phyloP scores from a whole-genome alignment of 139 green algal species.

The Diplosphaera chodatii region DNA sequence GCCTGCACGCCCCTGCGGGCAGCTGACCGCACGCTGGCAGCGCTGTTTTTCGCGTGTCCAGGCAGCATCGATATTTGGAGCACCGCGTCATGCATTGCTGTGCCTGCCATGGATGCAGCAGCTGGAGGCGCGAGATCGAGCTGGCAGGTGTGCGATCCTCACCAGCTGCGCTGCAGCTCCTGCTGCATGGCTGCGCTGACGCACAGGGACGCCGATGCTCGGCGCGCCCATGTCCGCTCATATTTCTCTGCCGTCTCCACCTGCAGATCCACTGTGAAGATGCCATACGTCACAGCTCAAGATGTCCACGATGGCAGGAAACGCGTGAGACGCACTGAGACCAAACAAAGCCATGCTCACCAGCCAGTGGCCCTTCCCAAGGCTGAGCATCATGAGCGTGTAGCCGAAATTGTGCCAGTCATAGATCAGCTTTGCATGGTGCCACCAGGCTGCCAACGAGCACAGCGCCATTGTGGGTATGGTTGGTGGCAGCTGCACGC shows the following conservation, averaged over 20 bases:
- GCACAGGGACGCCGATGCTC: constrained; percentile 59
- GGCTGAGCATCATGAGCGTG: constrained; percentile 76
- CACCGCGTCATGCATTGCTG: no score
- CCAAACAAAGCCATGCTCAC: no score
- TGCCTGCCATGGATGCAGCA: no score
- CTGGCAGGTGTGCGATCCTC: no score
- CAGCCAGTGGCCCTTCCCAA: constrained; percentile 43
- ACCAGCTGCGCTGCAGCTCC: constrained; percentile 60
- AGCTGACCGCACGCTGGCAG: no score
- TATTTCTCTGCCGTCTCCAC: constrained; percentile 48
- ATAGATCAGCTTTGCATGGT: constrained; percentile 62
- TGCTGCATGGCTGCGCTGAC: constrained; percentile 83
- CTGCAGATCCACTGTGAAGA: constrained; percentile 22
- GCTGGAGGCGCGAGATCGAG: no score
- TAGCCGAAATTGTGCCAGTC: constrained; percentile 98
- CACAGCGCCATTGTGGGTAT: constrained; percentile 79
- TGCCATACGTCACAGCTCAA: background rate
- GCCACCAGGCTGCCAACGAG: constrained; percentile 50
- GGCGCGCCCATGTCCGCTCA: constrained; percentile 53
- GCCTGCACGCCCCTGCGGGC: constrained; percentile 39
- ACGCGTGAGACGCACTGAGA: no score
- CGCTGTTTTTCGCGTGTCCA: no score
- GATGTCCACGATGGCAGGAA: no score
- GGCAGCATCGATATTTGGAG: no score
- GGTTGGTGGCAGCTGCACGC: constrained; percentile 79